Percentiles rank a stretch among this genome's conserved stretches.
Evolutionary conservation across 495 filamentous ascomycete genomes (phyloP).

Genomic region (Rhizodiscina lignyota): DNA sequence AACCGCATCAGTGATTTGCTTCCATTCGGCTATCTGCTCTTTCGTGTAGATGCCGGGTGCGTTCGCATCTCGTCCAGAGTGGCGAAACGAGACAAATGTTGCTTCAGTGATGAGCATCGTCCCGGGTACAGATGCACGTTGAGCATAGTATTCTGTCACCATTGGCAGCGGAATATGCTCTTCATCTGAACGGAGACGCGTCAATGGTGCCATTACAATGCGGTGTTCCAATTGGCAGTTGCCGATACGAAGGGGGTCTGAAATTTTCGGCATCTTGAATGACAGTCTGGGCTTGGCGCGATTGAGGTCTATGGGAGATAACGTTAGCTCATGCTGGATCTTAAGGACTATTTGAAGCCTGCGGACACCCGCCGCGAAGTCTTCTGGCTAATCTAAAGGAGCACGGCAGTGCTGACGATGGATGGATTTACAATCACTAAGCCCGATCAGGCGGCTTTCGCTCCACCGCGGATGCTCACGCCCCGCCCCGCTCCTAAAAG

Average conservation of each 20-base stretch:
- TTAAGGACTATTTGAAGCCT: too few relatives aligned
- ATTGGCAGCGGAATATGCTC: slow-evolving; percentile 23
- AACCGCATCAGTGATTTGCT: slow-evolving; percentile 43
- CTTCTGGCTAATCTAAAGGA: too few relatives aligned
- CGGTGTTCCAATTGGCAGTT: slow-evolving; percentile 13
- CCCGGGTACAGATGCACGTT: slow-evolving; percentile 40
- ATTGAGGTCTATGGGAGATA: too few relatives aligned
- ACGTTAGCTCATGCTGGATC: too few relatives aligned
- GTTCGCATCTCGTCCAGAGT: slow-evolving; percentile 34
- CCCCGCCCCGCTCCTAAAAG: too few relatives aligned
- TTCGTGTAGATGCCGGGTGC: slow-evolving; percentile 45
- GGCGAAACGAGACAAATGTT: slow-evolving; percentile 36
- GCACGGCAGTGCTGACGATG: too few relatives aligned
- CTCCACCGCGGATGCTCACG: too few relatives aligned
- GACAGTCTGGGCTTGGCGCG: too few relatives aligned
- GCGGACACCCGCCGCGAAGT: too few relatives aligned
- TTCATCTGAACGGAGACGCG: slow-evolving; percentile 29
- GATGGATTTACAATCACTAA: too few relatives aligned
- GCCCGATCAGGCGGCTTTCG: too few relatives aligned
- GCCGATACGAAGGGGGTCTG: slow-evolving; percentile 10
- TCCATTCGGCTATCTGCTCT: slow-evolving; percentile 47
- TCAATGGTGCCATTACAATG: slow-evolving; percentile 21
- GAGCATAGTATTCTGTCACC: slow-evolving; percentile 40
- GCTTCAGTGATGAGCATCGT: slow-evolving; percentile 50
- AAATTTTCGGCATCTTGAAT: slow-evolving; percentile 3